Evolutionary conservation across 2,329 filamentous ascomycete genomes (phyloP).

Genomic region (Hypomyces rosellus): DNA sequence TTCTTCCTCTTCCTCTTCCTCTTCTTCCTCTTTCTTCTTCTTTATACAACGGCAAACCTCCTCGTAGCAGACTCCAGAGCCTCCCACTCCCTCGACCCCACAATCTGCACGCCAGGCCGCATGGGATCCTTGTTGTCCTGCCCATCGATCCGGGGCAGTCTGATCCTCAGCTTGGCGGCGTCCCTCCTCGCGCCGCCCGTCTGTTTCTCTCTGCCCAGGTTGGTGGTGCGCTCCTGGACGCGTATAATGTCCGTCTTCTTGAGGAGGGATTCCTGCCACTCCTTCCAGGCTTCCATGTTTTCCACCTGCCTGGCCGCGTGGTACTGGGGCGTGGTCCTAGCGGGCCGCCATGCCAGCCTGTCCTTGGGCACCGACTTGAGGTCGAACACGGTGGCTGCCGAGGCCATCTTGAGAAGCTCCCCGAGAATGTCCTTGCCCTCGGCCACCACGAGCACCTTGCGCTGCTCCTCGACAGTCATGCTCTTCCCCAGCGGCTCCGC

Average conservation of each 20-base stretch:
- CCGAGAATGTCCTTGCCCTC: slow-evolving; percentile 60
- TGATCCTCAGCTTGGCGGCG: slow-evolving; percentile 44
- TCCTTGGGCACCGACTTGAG: slow-evolving; percentile 52
- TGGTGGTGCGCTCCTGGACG: slow-evolving; percentile 16
- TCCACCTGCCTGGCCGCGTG: slow-evolving; percentile 60
- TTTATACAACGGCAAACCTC: slow-evolving; percentile 23
- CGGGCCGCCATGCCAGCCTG: slow-evolving; percentile 60
- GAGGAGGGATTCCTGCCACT: slow-evolving; percentile 50
- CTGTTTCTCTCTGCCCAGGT: slow-evolving; percentile 21
- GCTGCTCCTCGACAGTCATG: slow-evolving; percentile 39
- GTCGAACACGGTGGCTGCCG: slow-evolving; percentile 51
- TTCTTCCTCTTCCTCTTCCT: not conserved
- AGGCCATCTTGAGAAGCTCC: slow-evolving; percentile 58
- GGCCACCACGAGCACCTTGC: slow-evolving; percentile 45
- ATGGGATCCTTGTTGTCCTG: slow-evolving; percentile 38
- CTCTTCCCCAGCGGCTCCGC: slow-evolving; percentile 52
- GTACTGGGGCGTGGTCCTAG: slow-evolving; percentile 57
- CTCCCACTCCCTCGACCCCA: slow-evolving; percentile 51
- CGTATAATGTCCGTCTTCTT: slow-evolving; percentile 43
- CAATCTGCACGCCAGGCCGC: slow-evolving; percentile 38
- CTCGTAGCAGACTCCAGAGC: slow-evolving; percentile 39
- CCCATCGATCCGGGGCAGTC: slow-evolving; percentile 34
- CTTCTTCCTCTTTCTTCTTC: not conserved
- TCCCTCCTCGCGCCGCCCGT: slow-evolving; percentile 21
- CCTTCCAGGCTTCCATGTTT: slow-evolving; percentile 56